Evolutionary conservation across 1,284 basidiomycete genomes (phyloP), one percentile per base, ranked within the genome.

Genomic region (Ganoderma leucocontextum): DNA sequence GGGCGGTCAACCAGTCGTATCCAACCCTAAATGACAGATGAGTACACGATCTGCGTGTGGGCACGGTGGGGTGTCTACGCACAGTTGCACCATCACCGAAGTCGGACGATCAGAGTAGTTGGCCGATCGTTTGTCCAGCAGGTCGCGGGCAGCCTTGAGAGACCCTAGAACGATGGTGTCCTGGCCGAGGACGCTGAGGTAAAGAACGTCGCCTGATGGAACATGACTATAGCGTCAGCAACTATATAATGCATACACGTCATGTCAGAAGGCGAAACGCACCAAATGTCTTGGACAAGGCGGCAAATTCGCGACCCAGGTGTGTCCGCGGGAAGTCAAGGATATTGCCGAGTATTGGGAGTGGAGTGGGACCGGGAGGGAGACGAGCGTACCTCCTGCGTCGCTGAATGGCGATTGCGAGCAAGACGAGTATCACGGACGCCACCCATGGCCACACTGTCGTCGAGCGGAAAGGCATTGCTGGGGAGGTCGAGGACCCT

Each of bases 101-200:
- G 64, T 60, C 9, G 91, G 91, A 17, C 91, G 85, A 73, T 91
- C 88, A 4, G 91, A 91, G 76, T 91, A 92, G 53, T 87, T 86
- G 8, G 85, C 79, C 60, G 87, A 87, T 72, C 89, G 87, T 77
- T 88, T 91, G 75, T 91, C 89, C 52, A 92, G 82, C 77, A 92
- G 83, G 60, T 90, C 89, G 65, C 80, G 76, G 8, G 89, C 88
- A 15, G 81, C 74, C 72, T 85, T 80, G 15, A 82, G 80, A 3
- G 86, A 88, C 73, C 89, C 90, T 17, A 93, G 73, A 58, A 92
- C 79, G 53, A 93, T 76, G 36, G 91, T 77, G 35, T 86, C 81
- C 69, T 89, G 89, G 2, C 90, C 89, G 12, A 92, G 78, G 15
- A 91, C 78, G 38, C 84, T 87, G 3, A 86, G 80, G 55, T 87